Evolutionary conservation across 495 filamentous ascomycete species (phyloP).

Genomic region (Extremus antarcticus): DNA sequence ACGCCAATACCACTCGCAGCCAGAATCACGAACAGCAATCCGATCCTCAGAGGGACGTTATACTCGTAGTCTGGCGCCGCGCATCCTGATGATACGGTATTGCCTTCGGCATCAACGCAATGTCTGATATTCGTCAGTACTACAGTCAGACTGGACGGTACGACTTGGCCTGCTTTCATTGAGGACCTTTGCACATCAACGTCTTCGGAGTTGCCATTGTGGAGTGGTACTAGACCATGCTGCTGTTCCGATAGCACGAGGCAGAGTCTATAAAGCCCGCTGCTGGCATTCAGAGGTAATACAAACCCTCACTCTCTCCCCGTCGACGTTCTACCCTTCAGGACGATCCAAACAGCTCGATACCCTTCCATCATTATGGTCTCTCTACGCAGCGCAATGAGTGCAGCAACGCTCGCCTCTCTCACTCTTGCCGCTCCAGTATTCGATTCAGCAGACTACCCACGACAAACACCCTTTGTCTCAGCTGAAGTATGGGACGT

Average conservation of each 20-base stretch:
- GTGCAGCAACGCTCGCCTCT: not conserved
- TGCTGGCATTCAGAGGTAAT: not conserved
- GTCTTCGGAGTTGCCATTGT: too few species aligned
- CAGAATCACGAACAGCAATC: slow-evolving; percentile 50
- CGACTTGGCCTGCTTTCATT: not conserved
- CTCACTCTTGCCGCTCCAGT: not conserved
- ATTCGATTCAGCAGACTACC: not conserved
- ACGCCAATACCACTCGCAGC: slow-evolving; percentile 40
- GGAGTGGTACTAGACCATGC: too few species aligned
- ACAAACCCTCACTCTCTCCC: too few species aligned
- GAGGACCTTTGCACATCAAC: too few species aligned
- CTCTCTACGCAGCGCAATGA: not conserved
- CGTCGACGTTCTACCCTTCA: too few species aligned
- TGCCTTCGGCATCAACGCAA: slow-evolving; percentile 34
- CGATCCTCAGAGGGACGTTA: slow-evolving; percentile 48
- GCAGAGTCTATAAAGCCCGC: not conserved
- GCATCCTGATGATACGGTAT: slow-evolving; percentile 29
- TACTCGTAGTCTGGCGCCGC: slow-evolving; percentile 41
- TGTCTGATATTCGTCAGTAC: slow-evolving; percentile 28
- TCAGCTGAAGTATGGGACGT: slow-evolving; percentile 5
- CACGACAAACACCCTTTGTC: not conserved
- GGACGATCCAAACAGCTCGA: too few species aligned
- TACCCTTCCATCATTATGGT: not conserved
- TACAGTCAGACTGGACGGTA: not conserved
- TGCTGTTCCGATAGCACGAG: too few species aligned